phyloP scores from a whole-genome alignment of 495 filamentous ascomycete genomes.

The Penicillium tannophilum region DNA sequence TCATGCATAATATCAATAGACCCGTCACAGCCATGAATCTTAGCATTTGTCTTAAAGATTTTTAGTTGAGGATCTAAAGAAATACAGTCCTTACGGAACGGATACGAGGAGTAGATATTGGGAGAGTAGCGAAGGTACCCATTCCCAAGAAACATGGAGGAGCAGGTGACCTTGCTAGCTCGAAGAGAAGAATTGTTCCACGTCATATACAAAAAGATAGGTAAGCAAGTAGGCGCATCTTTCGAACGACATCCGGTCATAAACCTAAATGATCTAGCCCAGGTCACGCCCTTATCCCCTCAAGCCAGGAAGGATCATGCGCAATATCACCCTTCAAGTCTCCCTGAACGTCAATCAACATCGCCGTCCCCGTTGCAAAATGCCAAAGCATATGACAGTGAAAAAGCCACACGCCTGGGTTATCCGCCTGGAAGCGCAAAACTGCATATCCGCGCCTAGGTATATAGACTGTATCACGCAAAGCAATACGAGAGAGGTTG shows the following conservation, averaged over 20 bases:
- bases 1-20: not conserved
- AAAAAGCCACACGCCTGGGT: slow-evolving; percentile 60
- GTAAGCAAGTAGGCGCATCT: no score
- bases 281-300: not conserved
- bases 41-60: no score
- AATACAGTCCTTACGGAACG: no score
- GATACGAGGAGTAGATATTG: no score
- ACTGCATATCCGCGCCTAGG: slow-evolving; percentile 61
- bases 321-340: slow-evolving; percentile 18
- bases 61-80: no score
- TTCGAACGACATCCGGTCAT: no score
- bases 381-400: slow-evolving; percentile 75
- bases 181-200: no score
- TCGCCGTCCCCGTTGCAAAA: slow-evolving; percentile 49
- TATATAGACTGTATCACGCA: slow-evolving; percentile 61
- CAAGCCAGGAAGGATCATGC: slow-evolving; percentile 10
- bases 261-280: no score
- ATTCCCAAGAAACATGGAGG: no score
- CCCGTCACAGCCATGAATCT: not conserved
- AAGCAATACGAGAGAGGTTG: slow-evolving; percentile 14
- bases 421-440: slow-evolving; percentile 65
- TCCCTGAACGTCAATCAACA: slow-evolving; percentile 39
- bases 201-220: no score
- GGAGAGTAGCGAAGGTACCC: no score
- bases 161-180: no score